Conservation (phyloP, 805 yeast genomes). For the Monosporozyma solicola region DNA sequence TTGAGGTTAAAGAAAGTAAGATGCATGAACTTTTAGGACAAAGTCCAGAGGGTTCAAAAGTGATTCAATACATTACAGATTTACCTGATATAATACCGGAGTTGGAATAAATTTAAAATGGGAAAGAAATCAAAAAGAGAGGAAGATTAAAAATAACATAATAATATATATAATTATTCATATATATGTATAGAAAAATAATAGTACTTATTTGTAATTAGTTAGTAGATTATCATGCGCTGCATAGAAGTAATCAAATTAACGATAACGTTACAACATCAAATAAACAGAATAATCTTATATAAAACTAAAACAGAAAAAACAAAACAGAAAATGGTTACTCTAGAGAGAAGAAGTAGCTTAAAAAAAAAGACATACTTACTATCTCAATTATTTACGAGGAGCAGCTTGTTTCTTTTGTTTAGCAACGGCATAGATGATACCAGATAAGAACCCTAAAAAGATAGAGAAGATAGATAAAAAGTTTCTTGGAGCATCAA, state of each 20-base stretch:
- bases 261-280: too few relatives aligned
- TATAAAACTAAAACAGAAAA: neutral
- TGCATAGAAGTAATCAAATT: neutral
- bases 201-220: neutral
- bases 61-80: conserved; percentile 52
- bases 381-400: neutral
- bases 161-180: neutral
- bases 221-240: neutral
- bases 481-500: conserved; percentile 91
- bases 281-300: neutral
- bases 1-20: conserved; percentile 55
- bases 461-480: conserved; percentile 84
- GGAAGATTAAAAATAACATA: neutral
- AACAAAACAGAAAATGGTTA: too few relatives aligned
- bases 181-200: neutral
- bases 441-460: conserved; percentile 90
- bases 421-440: conserved; percentile 92
- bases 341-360: neutral
- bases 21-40: conserved; percentile 22
- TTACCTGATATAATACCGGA: conserved; percentile 39
- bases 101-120: conserved; percentile 13
- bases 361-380: neutral
- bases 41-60: conserved; percentile 37
- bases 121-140: neutral
- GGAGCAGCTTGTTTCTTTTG: conserved; percentile 55